These are phyloP conservation scores for Penicillium samsonianum DNA, from an alignment of 495 filamentous ascomycete genomes.

Conservation along the genomic window DNA sequence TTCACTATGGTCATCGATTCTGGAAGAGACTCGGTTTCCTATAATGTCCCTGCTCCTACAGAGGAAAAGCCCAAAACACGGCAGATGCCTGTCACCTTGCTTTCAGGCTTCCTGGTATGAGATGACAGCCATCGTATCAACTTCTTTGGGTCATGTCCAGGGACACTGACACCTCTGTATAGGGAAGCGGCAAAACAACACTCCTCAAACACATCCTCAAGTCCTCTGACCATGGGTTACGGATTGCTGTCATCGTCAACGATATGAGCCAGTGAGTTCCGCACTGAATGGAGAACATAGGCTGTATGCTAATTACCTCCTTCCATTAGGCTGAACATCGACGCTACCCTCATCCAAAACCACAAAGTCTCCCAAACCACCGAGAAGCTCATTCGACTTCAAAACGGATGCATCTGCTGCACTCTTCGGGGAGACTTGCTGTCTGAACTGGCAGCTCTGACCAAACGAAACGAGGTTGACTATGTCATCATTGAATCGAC, in stretches of 20 bases:
- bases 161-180: not conserved
- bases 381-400: constrained; percentile 59
- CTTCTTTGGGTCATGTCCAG: not conserved
- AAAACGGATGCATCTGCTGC: constrained; percentile 66
- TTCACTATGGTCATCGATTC: constrained; percentile 38
- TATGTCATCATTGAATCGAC: constrained; percentile 63
- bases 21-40: constrained; percentile 26
- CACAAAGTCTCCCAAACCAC: constrained; percentile 54
- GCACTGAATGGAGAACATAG: not conserved
- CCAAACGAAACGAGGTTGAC: constrained; percentile 50
- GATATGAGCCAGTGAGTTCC: constrained; percentile 52
- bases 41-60: constrained; percentile 17
- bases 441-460: constrained; percentile 52
- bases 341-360: constrained; percentile 54
- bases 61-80: constrained; percentile 14
- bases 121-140: not conserved
- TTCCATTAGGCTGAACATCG: constrained; percentile 51
- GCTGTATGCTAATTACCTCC: not conserved
- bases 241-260: constrained; percentile 60
- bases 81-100: constrained; percentile 47
- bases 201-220: constrained; percentile 57
- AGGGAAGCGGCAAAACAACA: constrained; percentile 60
- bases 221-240: constrained; percentile 52
- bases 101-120: constrained; percentile 50
- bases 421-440: constrained; percentile 60